Evolutionary conservation across 441 rosid genomes (phyloP), one percentile per base, ranked within the genome.

Genomic region (Erysimum pusillum): DNA sequence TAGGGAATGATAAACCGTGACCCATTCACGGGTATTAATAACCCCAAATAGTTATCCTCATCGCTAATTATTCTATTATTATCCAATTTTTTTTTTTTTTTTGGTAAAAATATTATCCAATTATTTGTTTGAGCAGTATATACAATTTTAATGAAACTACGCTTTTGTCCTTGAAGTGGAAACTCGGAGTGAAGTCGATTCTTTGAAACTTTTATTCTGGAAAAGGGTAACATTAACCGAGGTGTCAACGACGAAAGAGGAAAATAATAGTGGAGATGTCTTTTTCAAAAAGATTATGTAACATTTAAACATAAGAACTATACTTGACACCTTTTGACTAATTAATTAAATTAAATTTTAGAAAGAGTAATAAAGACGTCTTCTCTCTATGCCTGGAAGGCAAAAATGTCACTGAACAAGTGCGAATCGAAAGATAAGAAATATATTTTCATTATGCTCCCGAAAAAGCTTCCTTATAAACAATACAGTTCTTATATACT

Each of bases 181-280:
- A 52, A 38, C 22, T 22, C 6, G 66, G 51, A 45, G 15, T 57
- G 34, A 74, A 46, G 17, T 57, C n/a, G 52, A 11, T 31, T 36
- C 44, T 48, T 67, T 13, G 25, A 41, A 39, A n/a, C 7, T 9
- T 41, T 60, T 39, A 60, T 51, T 8, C 6, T 17, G n/a, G 18
- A 38, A 58, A 39, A 68, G 28, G 54, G 35, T 59, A 41, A 76
- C 32, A 62, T 49, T 60, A 48, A 59, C 45, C 36, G 20, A 52
- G 36, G 75, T 70, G 80, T 52, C 32, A 70, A 77, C 71, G 66
- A 69, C 45, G 41, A 54, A 44, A 69, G 65, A 34, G 41, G 66
- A 70, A 70, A 77, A 70, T 64, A 63, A 77, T 77, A 63, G 67
- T 77, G 80, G 80, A 77, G 13, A 70, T 63, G 76, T 77, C 80